A percentile compares a stretch with the other conserved stretches of the same genome.
Evolutionary conservation across 352 stramenopile genomes (phyloP).

Genomic region (Globisporangium cederbergense): DNA sequence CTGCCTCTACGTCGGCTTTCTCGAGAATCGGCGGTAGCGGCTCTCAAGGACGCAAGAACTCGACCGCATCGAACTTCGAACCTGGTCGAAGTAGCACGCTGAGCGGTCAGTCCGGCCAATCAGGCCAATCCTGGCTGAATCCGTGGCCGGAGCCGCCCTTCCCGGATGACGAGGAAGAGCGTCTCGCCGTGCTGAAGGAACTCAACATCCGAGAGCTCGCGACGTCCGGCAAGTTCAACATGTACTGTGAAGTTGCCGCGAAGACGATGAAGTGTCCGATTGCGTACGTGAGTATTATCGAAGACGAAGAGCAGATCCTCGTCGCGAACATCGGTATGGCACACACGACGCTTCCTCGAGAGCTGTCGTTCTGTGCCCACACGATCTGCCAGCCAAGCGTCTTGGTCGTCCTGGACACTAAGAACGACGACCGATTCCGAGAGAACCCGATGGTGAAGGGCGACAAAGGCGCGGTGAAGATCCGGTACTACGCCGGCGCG

Average conservation of each 20-base stretch:
- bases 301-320: slow-evolving; percentile 79
- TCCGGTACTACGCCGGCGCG: slow-evolving; percentile 83
- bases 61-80: slow-evolving; percentile 44
- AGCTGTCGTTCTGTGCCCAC: slow-evolving; percentile 84
- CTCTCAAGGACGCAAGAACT: slow-evolving; percentile 53
- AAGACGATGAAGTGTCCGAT: slow-evolving; percentile 89
- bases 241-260: slow-evolving; percentile 82
- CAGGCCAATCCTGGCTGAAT: slow-evolving; percentile 61
- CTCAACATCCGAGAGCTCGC: slow-evolving; percentile 79
- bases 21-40: slow-evolving; percentile 25
- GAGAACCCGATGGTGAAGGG: slow-evolving; percentile 88
- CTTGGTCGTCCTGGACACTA: slow-evolving; percentile 82
- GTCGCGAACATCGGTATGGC: slow-evolving; percentile 86
- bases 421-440: slow-evolving; percentile 81
- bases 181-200: slow-evolving; percentile 62
- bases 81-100: slow-evolving; percentile 49
- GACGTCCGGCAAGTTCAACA: slow-evolving; percentile 80
- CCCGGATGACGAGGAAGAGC: slow-evolving; percentile 75
- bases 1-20: slow-evolving; percentile 39
- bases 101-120: slow-evolving; percentile 32
- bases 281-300: slow-evolving; percentile 83
- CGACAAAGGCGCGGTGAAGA: slow-evolving; percentile 80
- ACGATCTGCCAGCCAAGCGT: slow-evolving; percentile 81
- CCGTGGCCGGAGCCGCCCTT: slow-evolving; percentile 81
- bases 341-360: slow-evolving; percentile 70